phyloP scores from a whole-genome alignment of 2,329 filamentous ascomycete genomes.

The Ceratocystis diversiconidia region DNA sequence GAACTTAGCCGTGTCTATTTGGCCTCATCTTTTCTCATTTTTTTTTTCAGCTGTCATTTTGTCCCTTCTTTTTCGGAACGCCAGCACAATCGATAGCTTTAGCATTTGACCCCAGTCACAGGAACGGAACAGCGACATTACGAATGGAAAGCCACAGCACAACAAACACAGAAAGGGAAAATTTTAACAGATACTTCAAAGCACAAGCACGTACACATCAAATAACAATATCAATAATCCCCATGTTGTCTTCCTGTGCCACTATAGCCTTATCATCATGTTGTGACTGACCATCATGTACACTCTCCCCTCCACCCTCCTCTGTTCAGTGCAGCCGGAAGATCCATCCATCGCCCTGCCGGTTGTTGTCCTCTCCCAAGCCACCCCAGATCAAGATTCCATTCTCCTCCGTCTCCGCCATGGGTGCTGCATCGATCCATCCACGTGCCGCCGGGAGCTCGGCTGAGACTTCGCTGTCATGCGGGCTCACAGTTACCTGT shows the following conservation, averaged over 20 bases:
- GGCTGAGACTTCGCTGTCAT: slow-evolving; percentile 38
- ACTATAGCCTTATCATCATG: neutral
- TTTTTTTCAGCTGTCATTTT: neutral
- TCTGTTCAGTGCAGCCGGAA: slow-evolving; percentile 34
- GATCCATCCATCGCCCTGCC: slow-evolving; percentile 50
- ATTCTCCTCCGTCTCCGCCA: slow-evolving; percentile 45
- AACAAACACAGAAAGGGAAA: slow-evolving; percentile 11
- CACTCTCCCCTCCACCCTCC: no score
- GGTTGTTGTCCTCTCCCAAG: slow-evolving; percentile 34
- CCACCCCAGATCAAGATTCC: slow-evolving; percentile 49
- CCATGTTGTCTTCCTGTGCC: neutral
- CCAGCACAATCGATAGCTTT: slow-evolving; percentile 6
- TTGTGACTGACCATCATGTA: neutral
- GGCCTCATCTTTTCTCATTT: neutral
- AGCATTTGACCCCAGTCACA: neutral
- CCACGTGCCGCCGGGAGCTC: slow-evolving; percentile 39
- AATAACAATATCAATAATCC: neutral
- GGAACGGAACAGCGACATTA: slow-evolving; percentile 8
- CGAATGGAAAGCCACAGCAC: slow-evolving; percentile 11
- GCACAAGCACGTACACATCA: neutral
- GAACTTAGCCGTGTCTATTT: neutral
- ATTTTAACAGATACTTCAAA: slow-evolving; percentile 17
- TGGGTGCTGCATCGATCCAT: slow-evolving; percentile 42
- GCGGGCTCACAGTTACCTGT: slow-evolving; percentile 32
- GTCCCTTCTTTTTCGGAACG: slow-evolving; percentile 1